Conservation (phyloP, 202 grass and related monocot genomes). For the Cymbopogon flexuosus region DNA sequence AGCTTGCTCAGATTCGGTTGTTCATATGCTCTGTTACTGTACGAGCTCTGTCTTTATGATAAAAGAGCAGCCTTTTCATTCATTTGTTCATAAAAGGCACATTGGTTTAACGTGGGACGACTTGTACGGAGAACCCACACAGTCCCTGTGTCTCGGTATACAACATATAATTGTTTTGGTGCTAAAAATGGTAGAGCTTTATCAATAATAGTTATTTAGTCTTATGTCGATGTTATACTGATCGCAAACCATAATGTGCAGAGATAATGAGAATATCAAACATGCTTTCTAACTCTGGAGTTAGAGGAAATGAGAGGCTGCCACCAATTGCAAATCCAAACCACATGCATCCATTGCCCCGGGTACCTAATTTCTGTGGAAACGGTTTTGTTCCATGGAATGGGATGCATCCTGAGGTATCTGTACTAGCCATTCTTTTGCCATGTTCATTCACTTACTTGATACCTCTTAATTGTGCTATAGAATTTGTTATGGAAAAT, state of each 20-base stretch:
- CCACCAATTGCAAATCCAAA: constrained; percentile 44
- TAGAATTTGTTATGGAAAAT: not conserved
- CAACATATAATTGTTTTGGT: not conserved
- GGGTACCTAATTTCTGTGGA: constrained; percentile 43
- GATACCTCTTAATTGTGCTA: not conserved
- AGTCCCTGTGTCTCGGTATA: not conserved
- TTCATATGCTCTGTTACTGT: not conserved
- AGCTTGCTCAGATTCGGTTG: constrained; percentile 14
- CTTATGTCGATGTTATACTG: not conserved
- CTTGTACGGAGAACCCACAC: not conserved
- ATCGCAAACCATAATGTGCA: constrained; percentile 11
- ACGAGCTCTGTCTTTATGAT: constrained; percentile 10
- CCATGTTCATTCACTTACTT: not conserved
- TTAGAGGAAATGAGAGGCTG: constrained; percentile 42
- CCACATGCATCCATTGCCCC: constrained; percentile 43
- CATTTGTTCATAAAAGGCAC: constrained; percentile 17
- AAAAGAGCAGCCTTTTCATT: constrained; percentile 14
- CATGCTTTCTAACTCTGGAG: constrained; percentile 45
- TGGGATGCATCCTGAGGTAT: constrained; percentile 53
- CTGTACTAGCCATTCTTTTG: not conserved
- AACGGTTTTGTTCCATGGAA: constrained; percentile 53
- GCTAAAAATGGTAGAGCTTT: constrained; percentile 12
- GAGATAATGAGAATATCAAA: constrained; percentile 64
- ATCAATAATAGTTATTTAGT: not conserved
- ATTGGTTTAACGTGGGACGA: not conserved